Conservation (phyloP, 495 filamentous ascomycete genomes). For the Penicillium paxilli region DNA sequence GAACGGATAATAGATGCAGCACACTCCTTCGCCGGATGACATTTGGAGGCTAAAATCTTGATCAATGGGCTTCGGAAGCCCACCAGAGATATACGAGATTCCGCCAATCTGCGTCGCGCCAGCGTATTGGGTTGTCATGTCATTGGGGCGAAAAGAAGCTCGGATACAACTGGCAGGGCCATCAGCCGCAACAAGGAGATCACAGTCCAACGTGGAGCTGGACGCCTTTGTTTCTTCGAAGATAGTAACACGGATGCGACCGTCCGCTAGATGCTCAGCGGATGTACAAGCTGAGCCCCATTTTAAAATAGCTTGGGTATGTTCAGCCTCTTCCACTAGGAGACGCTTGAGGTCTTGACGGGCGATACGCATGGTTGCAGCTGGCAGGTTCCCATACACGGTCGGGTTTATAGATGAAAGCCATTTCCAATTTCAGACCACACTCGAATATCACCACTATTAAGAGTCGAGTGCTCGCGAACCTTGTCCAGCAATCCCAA, state of each 20-base stretch:
- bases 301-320: not conserved
- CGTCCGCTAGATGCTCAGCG: not conserved
- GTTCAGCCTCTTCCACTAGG: not conserved
- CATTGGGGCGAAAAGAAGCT: conserved; percentile 7
- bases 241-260: conserved; percentile 2
- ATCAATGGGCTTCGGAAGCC: conserved; percentile 5
- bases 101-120: conserved; percentile 13
- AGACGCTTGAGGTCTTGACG: conserved; percentile 7
- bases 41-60: conserved; percentile 6
- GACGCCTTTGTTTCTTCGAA: not conserved
- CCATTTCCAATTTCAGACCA: conserved; percentile 12
- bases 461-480: conserved; percentile 5
- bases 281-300: conserved; percentile 1
- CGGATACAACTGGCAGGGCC: conserved; percentile 4
- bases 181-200: conserved; percentile 14
- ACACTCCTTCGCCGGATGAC: conserved; percentile 14
- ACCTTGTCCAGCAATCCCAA: conserved; percentile 8
- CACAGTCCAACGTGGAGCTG: conserved; percentile 1
- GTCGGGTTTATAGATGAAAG: conserved; percentile 12
- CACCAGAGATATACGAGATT: not conserved
- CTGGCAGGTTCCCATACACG: conserved; percentile 5
- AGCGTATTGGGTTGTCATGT: conserved; percentile 6
- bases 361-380: conserved; percentile 9
- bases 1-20: conserved; percentile 9
- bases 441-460: conserved; percentile 7